Evolutionary conservation across 2,329 filamentous ascomycete genomes (phyloP), one percentile per base, ranked within the genome.

Genomic region (Eutypa lata): DNA sequence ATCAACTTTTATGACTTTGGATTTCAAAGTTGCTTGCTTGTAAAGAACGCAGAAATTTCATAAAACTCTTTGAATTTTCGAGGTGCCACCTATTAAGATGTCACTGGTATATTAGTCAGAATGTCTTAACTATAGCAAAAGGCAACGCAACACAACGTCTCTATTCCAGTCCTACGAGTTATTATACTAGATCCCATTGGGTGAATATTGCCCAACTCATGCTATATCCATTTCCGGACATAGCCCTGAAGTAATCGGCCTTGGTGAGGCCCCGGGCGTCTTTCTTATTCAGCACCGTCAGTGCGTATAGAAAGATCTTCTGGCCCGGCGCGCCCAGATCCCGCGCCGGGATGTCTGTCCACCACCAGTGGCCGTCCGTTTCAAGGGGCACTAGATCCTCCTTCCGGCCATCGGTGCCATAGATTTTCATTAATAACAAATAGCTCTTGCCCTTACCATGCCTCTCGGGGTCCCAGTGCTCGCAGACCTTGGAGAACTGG

Each of bases 291-390:
- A 82, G 54, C 22, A 64, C 72, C 11, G 66, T 80, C 37, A 96
- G 74, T 19, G 83, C 81, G 53, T 81, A 81, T 28, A 94, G 70
- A 58, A 78, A 79, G 6, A 93, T 73, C 50, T 79, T 82, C 70
- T 91, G 83, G 0, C 90, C 90, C 0, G 85, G 81, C 0, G 76
- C 76, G 1, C 90, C 90, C 19, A 95, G 72, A 53, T 86, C 80
- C 31, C 75, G 70, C 1, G 83, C 78, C 24, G 79, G 75, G 3
- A 97, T 80, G 70, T 97, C 93, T 2, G 84, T 71, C 84, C 90
- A 96, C 83, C 88, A 95, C 72, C 87, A 85, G 64, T 81, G 88
- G 14, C 88, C 89, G 54, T 93, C 88, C n/a, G 83, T 88, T 48
- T 89, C 81, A 51, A 96, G 82, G 0, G 89, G 83, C 1, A 93